A percentile compares a stretch with the other conserved stretches of the same genome.
phyloP scores from a whole-genome alignment of 179 eudicot species.

The Spinacia oleracea region DNA sequence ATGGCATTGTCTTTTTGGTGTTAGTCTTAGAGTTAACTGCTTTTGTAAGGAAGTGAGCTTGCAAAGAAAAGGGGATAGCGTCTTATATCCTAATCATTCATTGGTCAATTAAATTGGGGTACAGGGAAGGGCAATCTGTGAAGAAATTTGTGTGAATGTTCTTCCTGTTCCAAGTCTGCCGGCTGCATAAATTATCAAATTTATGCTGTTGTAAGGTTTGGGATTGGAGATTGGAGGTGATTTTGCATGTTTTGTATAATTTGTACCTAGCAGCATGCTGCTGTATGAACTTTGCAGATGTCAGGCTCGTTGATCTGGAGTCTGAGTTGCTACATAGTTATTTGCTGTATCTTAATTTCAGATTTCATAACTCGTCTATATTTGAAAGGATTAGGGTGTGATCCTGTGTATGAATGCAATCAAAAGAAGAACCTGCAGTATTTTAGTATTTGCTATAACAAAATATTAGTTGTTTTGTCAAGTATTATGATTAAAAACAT shows the following conservation, averaged over 20 bases:
- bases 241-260: background rate
- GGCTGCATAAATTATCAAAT: background rate
- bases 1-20: background rate
- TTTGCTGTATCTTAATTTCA: background rate
- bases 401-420: background rate
- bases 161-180: background rate
- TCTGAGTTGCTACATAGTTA: background rate
- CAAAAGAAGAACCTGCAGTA: too few species aligned
- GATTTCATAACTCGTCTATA: background rate
- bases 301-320: background rate
- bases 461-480: too few species aligned
- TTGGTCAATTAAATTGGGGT: background rate
- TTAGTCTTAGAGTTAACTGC: background rate
- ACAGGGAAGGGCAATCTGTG: background rate
- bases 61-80: background rate
- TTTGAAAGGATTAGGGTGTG: background rate
- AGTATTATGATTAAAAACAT: too few species aligned
- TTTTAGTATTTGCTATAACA: too few species aligned
- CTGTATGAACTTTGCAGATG: background rate
- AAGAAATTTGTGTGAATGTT: background rate
- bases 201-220: too few species aligned
- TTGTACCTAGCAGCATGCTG: background rate
- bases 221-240: constrained; percentile 2
- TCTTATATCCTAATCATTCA: background rate
- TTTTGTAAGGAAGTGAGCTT: background rate